Base-by-base conservation (phyloP, 75 land plant genomes). In the Pinus tabuliformis region DNA sequence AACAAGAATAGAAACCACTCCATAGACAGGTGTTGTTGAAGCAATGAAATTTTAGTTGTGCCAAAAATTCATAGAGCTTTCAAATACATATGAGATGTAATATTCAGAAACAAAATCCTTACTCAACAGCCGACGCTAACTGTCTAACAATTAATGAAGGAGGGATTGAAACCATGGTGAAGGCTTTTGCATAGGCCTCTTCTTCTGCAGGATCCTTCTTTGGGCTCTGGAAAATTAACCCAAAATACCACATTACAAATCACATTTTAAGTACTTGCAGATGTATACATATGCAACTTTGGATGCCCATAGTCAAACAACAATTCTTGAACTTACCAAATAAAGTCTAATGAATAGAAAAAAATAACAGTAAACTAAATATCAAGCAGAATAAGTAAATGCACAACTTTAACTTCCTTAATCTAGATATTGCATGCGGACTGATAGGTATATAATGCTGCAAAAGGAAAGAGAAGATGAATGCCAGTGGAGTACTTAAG, bases 121-220 rank as follows among this genome's bases (percentile, higher is more conserved):
- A 81, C 82, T 76, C 82, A n/a, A 76, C 68, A 28, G 78, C 78
- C 30, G 73, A 78, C 21, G 82, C 79, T 33, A 81, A 78, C 17
- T 78, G 82, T 57, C 82, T 75, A 21, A 81, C 79, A 70, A 68
- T 39, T 78, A 76, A 65, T 64, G 80, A 57, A 56, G 82, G 73
- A 68, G 79, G 82, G 33, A 81, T 68, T 54, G 82, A 68, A 45
- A 76, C 80, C 14, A 76, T 78, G 63, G 80, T 77, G 21, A 76
- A 77, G n/a, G 78, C 79, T 36, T 76, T 76, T 33, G 58, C 65
- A 58, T 81, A 81, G 28, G 82, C 82, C 73, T 66, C 82, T 58
- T 81, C 82, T 36, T 76, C 82, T 20, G 70, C 16, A 20, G 82
- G 82, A 61, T 81, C 82, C 78, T 81, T 81, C 72, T 66, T 65